Conservation (phyloP, 2,329 filamentous ascomycete genomes). For the Amauroascus niger region DNA sequence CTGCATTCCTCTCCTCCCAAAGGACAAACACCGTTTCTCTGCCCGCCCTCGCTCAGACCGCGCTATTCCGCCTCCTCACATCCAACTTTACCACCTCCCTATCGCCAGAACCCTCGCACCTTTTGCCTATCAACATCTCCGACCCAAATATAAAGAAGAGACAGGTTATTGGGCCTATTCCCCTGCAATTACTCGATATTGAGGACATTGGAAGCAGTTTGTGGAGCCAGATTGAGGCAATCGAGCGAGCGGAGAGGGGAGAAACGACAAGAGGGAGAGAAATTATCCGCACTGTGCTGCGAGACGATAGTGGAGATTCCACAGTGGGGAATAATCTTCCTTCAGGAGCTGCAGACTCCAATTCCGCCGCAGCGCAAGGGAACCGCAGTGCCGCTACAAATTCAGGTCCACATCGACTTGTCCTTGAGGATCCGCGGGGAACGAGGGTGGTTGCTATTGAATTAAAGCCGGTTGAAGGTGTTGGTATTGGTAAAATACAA, state of each 20-base stretch:
- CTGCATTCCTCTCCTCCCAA: constrained; percentile 49
- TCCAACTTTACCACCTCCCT: constrained; percentile 62
- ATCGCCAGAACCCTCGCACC: constrained; percentile 32
- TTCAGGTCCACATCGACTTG: constrained; percentile 62
- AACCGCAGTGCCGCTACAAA: constrained; percentile 12
- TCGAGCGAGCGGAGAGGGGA: constrained; percentile 44
- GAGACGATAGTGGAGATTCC: constrained; percentile 35
- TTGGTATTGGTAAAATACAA: constrained; percentile 50
- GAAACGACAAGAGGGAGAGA: constrained; percentile 58
- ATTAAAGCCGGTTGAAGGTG: constrained; percentile 52
- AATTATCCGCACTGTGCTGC: constrained; percentile 62
- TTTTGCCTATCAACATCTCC: constrained; percentile 51
- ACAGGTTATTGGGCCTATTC: constrained; percentile 51
- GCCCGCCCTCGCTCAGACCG: constrained; percentile 65
- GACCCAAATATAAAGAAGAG: constrained; percentile 47
- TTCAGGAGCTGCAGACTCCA: constrained; percentile 12
- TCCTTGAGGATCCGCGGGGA: constrained; percentile 70
- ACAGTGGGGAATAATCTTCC: constrained; percentile 5
- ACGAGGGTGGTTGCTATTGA: constrained; percentile 64
- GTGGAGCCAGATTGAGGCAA: constrained; percentile 79
- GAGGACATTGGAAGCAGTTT: constrained; percentile 70
- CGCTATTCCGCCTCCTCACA: constrained; percentile 67
- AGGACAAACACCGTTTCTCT: constrained; percentile 49
- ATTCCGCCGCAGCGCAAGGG: neutral
- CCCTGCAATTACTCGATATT: constrained; percentile 76